Base-by-base conservation (phyloP, 352 stramenopile species). In the Saprolegnia diclina region DNA sequence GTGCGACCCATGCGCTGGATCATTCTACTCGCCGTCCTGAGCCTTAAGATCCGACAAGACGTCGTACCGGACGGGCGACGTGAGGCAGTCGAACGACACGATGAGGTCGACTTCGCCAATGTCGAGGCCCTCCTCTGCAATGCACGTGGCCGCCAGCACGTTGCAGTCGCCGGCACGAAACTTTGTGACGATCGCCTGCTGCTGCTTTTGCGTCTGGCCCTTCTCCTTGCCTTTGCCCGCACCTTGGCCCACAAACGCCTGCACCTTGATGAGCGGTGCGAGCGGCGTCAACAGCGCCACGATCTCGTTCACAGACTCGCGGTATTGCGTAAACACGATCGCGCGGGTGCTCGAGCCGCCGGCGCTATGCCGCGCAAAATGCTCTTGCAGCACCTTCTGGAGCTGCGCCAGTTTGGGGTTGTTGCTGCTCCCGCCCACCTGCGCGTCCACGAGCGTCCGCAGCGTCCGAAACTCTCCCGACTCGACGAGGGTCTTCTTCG, bases 261-360 rank as follows among this genome's bases (percentile, higher is more conserved):
- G 82, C 0, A 90, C 86, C 73, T 93, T 92, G 24, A 98, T 66
- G n/a, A 96, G 73, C 35, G 80, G 85, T 21, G 81, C 70, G 19
- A 92, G 74, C 16, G 79, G 75, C 1, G 74, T 72, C 16, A 98
- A 69, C 22, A 96, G 72, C 5, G 72, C 73, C 1, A 98, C 88
- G 67, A 99, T 98, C 72, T 98, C 95, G 5, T 75, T 79, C 1
- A 99, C 96, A 64, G 88, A 98, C 46, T 90, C 88, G 67, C 97
- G 86, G 73, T 94, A 98, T 70, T 99, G 92, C 7, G 95, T 98
- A 75, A 99, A 99, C 4, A 99, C 94, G 66, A 99, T 99, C 5
- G 89, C 96, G 13, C 96, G 79, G 5, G 96, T 98, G 42, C 83
- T 97, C 40, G 82, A 91, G 29, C 77, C 71, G 0, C 77, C 84